A percentile compares a stretch with the other conserved stretches of the same genome.
Conservation (phyloP, 805 yeast species). For the Ogataea polymorpha region DNA sequence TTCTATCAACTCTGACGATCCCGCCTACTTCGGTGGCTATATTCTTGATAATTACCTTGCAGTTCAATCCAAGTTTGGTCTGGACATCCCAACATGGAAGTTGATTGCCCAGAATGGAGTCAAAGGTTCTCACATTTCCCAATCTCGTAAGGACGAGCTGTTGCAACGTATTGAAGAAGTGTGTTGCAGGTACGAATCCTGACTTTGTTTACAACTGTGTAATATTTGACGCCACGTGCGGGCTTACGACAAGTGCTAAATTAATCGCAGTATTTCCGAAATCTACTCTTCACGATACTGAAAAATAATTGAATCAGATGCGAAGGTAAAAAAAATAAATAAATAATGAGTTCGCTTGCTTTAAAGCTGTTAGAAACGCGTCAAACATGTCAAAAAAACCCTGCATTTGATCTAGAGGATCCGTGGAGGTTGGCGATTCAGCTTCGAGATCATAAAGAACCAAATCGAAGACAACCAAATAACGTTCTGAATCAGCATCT, state of each 20-base stretch:
- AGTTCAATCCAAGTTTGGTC: conserved; percentile 64
- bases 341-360: conserved; percentile 16
- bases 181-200: conserved; percentile 21
- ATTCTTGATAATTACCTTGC: conserved; percentile 69
- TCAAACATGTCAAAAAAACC: neutral
- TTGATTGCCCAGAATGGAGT: conserved; percentile 63
- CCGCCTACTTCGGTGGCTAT: conserved; percentile 85
- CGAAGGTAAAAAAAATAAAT: neutral
- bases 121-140: conserved; percentile 69
- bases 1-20: conserved; percentile 75
- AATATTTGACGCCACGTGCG: no score
- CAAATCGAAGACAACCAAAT: neutral
- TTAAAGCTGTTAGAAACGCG: conserved; percentile 10
- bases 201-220: no score
- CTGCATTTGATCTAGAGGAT: conserved; percentile 9
- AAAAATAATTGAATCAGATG: no score
- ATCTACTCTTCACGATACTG: no score
- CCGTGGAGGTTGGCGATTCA: conserved; percentile 12
- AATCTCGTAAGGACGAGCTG: conserved; percentile 50
- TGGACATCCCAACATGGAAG: conserved; percentile 59
- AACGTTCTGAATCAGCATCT: conserved; percentile 11
- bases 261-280: no score
- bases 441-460: conserved; percentile 8
- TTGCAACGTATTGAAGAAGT: conserved; percentile 42
- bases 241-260: no score